Conservation (phyloP, 805 yeast genomes). For the Cyberlindnera galapagoensis region DNA sequence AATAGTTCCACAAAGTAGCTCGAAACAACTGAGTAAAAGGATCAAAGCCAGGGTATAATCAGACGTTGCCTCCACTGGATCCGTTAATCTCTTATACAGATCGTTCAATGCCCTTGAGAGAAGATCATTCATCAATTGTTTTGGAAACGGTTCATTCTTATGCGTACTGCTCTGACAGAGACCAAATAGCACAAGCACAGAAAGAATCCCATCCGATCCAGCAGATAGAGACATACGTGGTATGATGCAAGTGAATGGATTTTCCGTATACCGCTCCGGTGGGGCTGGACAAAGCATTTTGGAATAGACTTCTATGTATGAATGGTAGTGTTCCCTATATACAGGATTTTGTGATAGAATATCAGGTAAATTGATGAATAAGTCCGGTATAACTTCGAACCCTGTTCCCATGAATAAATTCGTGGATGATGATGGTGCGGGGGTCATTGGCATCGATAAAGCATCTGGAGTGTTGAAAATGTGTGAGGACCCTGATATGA, state of each 20-base stretch:
- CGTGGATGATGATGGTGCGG: constrained; percentile 1
- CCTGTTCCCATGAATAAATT: constrained; percentile 7
- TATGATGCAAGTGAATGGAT: constrained; percentile 59
- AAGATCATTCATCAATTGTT: constrained; percentile 43
- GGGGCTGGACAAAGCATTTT: constrained; percentile 63
- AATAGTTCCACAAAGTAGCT: constrained; percentile 37
- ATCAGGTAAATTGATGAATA: constrained; percentile 46
- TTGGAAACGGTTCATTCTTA: constrained; percentile 18
- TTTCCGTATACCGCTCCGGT: constrained; percentile 41
- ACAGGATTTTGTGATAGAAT: constrained; percentile 50
- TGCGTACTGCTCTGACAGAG: constrained; percentile 30
- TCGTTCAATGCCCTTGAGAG: constrained; percentile 53
- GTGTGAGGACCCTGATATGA: constrained; percentile 8
- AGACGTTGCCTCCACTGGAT: constrained; percentile 48
- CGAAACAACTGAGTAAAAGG: constrained; percentile 51
- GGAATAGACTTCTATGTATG: constrained; percentile 56
- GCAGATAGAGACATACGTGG: constrained; percentile 64
- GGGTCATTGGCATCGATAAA: background rate
- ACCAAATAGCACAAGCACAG: constrained; percentile 49
- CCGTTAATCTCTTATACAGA: constrained; percentile 41
- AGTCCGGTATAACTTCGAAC: constrained; percentile 12
- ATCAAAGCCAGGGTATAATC: constrained; percentile 62
- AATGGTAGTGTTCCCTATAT: constrained; percentile 55
- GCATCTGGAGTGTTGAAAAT: constrained; percentile 1
- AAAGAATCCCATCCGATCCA: constrained; percentile 46